These are phyloP conservation scores for Pyrenophora tritici-repentis DNA, from an alignment of 2,329 filamentous ascomycete genomes.

Conservation along the genomic window DNA sequence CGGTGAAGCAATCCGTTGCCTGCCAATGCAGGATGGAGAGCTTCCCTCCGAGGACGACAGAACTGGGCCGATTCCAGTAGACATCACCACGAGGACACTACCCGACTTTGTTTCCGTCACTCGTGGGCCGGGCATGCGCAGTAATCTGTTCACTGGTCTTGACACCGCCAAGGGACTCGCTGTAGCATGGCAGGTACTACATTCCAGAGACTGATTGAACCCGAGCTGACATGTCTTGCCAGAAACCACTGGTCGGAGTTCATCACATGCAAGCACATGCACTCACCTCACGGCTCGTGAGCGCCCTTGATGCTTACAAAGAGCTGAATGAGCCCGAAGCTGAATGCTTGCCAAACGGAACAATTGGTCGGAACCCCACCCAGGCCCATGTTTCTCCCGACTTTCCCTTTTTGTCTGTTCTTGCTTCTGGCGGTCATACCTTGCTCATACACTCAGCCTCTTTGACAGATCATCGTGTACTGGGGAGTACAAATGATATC, in stretches of 20 bases:
- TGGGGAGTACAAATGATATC: constrained; percentile 76
- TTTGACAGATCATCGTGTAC: constrained; percentile 70
- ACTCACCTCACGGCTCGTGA: constrained; percentile 78
- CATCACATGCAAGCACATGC: constrained; percentile 99
- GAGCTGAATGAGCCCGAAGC: constrained; percentile 6
- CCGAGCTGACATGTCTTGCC: constrained; percentile 2
- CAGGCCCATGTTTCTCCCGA: constrained; percentile 49
- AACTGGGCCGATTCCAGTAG: background rate
- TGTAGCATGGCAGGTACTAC: constrained; percentile 68
- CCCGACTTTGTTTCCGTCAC: constrained; percentile 91
- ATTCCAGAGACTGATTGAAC: background rate
- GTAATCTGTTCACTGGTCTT: constrained; percentile 77
- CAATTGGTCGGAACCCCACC: background rate
- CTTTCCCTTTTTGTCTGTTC: constrained; percentile 86
- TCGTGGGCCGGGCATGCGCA: constrained; percentile 84
- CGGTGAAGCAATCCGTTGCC: constrained; percentile 61
- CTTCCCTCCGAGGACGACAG: background rate
- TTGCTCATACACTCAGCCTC: constrained; percentile 76
- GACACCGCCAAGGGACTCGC: constrained; percentile 87
- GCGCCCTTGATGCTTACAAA: constrained; percentile 57
- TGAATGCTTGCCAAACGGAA: background rate
- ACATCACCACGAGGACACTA: constrained; percentile 38
- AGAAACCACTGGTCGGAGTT: constrained; percentile 78
- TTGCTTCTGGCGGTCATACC: constrained; percentile 92
- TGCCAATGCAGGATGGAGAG: constrained; percentile 50